Percentiles rank a stretch among this genome's conserved stretches.
Conservation (phyloP, 352 stramenopile species). For the Pythium angustatum region DNA sequence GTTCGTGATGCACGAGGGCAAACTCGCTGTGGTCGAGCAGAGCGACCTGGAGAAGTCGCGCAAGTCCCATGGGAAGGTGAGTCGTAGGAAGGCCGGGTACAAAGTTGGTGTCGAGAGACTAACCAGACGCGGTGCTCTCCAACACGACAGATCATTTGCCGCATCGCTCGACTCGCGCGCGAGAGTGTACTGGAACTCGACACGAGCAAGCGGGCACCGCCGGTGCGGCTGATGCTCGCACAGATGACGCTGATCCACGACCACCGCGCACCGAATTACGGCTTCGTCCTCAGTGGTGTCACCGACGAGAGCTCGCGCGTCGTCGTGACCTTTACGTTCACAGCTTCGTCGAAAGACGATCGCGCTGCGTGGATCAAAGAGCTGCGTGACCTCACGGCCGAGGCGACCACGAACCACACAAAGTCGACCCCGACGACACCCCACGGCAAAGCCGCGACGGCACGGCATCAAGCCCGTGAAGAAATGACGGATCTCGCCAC, state of each 20-base stretch:
- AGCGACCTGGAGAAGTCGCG: constrained; percentile 25
- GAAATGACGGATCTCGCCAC: constrained; percentile 18
- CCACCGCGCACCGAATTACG: constrained; percentile 14
- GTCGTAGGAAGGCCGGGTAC: no score
- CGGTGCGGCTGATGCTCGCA: constrained; percentile 13
- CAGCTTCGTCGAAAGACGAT: constrained; percentile 17
- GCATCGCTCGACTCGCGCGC: constrained; percentile 18
- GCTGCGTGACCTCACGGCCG: constrained; percentile 14
- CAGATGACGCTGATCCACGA: constrained; percentile 25
- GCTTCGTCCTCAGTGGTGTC: constrained; percentile 12
- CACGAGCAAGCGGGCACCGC: not conserved
- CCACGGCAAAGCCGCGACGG: constrained; percentile 6
- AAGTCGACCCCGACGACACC: constrained; percentile 2
- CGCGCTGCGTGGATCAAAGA: constrained; percentile 21
- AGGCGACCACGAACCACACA: constrained; percentile 7
- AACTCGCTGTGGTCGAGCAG: constrained; percentile 53
- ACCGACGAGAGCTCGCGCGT: not conserved
- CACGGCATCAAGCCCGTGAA: constrained; percentile 20
- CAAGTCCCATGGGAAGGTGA: constrained; percentile 51
- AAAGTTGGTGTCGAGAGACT: not conserved
- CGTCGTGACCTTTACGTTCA: constrained; percentile 19
- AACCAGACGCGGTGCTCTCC: no score
- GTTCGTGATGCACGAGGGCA: constrained; percentile 46
- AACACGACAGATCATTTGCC: constrained; percentile 18
- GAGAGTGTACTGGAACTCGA: constrained; percentile 22